Evolutionary conservation across 768 basidiomycete genomes (phyloP), one percentile per base, ranked within the genome.

Genomic region (Hysterangium stoloniferum): DNA sequence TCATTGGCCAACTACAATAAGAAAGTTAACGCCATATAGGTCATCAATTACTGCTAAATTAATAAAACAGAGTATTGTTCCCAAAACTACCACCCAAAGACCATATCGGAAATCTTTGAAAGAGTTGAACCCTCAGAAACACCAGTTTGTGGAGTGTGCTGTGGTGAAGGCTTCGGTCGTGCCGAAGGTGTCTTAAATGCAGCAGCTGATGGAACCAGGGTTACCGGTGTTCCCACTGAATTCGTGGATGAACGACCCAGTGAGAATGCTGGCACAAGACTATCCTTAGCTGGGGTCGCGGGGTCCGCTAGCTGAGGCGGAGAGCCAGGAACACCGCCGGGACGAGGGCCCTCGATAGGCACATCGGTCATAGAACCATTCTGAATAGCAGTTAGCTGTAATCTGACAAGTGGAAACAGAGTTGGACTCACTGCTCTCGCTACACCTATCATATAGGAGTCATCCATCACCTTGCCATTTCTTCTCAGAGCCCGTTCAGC

Each of bases 41-140:
- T n/a, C n/a, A n/a, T n/a, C n/a, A n/a, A n/a, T n/a, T n/a, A n/a
- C n/a, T n/a, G n/a, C n/a, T n/a, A n/a, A n/a, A n/a, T n/a, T n/a
- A n/a, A n/a, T n/a, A n/a, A n/a, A n/a, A n/a, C n/a, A n/a, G n/a
- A n/a, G n/a, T n/a, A n/a, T n/a, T n/a, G n/a, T n/a, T n/a, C n/a
- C n/a, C n/a, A n/a, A n/a, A n/a, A 40, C 68, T 78, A 89, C 86
- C 86, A 89, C 13, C 86, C 86, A 61, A 87, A 89, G 42, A 90
- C 81, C 55, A 87, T 62, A 68, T 90, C 86, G 11, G 82, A 81
- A 46, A 89, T 78, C 64, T 50, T 54, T 86, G 84, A 12, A 84
- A 84, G 11, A 88, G 54, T 56, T 87, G 59, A 6, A 81, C 74
- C 61, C 80, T 87, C 54, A 59, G 74, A 7, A 75, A 71, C 4